phyloP scores from a whole-genome alignment of 2,329 filamentous ascomycete species.

The Ceratocystis destructans region DNA sequence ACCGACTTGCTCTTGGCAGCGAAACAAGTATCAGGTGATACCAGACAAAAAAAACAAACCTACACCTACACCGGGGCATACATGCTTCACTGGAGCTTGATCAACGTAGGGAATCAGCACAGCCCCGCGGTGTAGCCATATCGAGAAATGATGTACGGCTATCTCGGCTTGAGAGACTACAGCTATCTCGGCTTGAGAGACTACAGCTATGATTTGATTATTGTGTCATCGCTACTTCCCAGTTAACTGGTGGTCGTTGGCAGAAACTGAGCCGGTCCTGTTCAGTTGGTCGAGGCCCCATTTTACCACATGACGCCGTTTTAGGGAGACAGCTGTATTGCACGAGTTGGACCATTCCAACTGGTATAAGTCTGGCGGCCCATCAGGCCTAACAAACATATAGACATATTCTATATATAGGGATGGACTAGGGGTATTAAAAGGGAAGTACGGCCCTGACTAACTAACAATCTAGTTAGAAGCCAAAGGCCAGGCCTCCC shows the following conservation, averaged over 20 bases:
- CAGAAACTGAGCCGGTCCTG: neutral
- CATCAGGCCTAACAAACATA: neutral
- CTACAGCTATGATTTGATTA: no score
- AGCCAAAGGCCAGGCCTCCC: neutral
- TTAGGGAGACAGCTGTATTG: neutral
- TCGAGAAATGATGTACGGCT: neutral
- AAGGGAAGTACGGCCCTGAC: slow-evolving; percentile 7
- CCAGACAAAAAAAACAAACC: neutral
- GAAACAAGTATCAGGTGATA: neutral
- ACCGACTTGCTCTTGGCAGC: neutral
- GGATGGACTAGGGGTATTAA: neutral
- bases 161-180: neutral
- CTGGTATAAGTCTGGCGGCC: neutral
- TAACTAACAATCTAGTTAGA: neutral
- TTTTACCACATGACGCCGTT: neutral
- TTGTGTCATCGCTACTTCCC: neutral
- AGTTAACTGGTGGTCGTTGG: neutral
- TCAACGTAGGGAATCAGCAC: neutral
- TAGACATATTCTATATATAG: slow-evolving; percentile 7
- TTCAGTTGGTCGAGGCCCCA: neutral
- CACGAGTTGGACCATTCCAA: neutral
- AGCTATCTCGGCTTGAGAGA: neutral
- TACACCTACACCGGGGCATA: neutral
- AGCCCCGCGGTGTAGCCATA: neutral
- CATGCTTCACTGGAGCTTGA: neutral